Evolutionary conservation across 2,329 filamentous ascomycete genomes (phyloP).

Genomic region (Aspergillus brasiliensis): DNA sequence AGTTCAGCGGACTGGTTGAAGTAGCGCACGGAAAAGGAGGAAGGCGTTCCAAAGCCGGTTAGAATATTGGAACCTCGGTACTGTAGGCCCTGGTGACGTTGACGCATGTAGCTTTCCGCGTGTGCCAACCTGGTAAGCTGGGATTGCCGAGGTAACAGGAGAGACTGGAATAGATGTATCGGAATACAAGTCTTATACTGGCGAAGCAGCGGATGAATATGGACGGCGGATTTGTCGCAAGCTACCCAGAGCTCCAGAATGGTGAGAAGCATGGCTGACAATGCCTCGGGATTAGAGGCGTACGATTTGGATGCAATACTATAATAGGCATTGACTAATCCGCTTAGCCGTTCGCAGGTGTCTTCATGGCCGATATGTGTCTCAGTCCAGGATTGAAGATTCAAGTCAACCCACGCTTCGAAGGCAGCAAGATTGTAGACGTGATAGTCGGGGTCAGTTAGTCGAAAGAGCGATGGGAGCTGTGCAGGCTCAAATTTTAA

Average conservation of each 20-base stretch:
- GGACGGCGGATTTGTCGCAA: conserved; percentile 52
- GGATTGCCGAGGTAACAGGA: conserved; percentile 24
- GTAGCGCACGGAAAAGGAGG: conserved; percentile 53
- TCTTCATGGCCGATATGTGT: conserved; percentile 20
- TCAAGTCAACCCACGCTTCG: conserved; percentile 52
- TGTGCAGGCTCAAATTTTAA: conserved; percentile 15
- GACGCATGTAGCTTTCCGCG: conserved; percentile 53
- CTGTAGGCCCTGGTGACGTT: conserved; percentile 29
- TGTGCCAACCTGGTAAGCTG: conserved; percentile 25
- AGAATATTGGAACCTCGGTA: conserved; percentile 40
- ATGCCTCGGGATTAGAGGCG: conserved; percentile 44
- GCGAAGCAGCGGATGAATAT: conserved; percentile 43
- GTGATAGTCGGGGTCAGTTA: conserved; percentile 14
- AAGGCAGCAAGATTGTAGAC: conserved; percentile 41
- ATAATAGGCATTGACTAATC: conserved; percentile 41
- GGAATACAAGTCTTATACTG: conserved; percentile 54
- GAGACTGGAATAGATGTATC: conserved; percentile 15
- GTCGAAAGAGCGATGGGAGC: conserved; percentile 5
- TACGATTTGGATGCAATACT: conserved; percentile 36
- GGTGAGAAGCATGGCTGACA: conserved; percentile 60
- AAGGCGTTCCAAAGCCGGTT: conserved; percentile 31
- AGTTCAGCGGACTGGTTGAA: conserved; percentile 50
- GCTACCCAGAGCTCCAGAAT: conserved; percentile 62
- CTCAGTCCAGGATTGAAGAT: conserved; percentile 46
- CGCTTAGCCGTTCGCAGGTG: conserved; percentile 32